Percentiles rank a stretch among this genome's conserved stretches.
Evolutionary conservation across 495 filamentous ascomycete species (phyloP).

Genomic region (Entonaema liquescens): DNA sequence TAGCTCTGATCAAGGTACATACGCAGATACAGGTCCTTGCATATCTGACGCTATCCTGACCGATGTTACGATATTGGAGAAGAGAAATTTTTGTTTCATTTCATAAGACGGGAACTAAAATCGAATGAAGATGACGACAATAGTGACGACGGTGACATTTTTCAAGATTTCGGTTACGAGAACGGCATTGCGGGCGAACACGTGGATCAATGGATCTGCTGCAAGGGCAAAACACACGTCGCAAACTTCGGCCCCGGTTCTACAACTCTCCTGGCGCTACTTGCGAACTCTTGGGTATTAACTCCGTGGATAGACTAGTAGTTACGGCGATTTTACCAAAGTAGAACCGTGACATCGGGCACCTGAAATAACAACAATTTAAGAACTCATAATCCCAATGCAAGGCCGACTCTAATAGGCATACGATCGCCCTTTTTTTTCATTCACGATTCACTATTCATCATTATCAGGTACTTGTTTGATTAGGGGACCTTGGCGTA

Average conservation of each 20-base stretch:
- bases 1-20: slow-evolving; percentile 27
- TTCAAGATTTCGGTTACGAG: slow-evolving; percentile 20
- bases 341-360: slow-evolving; percentile 19
- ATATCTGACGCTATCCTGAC: slow-evolving; percentile 32
- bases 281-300: not conserved
- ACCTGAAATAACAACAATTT: slow-evolving; percentile 5
- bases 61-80: slow-evolving; percentile 27
- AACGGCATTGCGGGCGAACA: slow-evolving; percentile 21
- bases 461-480: not conserved
- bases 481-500: slow-evolving; percentile 11
- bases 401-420: not conserved
- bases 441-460: not conserved
- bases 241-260: not conserved
- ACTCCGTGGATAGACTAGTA: too few species aligned
- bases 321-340: not conserved
- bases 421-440: slow-evolving; percentile 1
- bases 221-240: slow-evolving; percentile 22
- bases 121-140: slow-evolving; percentile 19
- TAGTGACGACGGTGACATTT: not conserved
- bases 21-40: not conserved
- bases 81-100: slow-evolving; percentile 24
- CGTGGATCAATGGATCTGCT: slow-evolving; percentile 37
- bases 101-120: slow-evolving; percentile 17
- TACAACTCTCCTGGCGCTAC: slow-evolving; percentile 1
- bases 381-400: slow-evolving; percentile 15